Conservation (phyloP, 768 basidiomycete species). For the Phanerochaete carnosa region DNA sequence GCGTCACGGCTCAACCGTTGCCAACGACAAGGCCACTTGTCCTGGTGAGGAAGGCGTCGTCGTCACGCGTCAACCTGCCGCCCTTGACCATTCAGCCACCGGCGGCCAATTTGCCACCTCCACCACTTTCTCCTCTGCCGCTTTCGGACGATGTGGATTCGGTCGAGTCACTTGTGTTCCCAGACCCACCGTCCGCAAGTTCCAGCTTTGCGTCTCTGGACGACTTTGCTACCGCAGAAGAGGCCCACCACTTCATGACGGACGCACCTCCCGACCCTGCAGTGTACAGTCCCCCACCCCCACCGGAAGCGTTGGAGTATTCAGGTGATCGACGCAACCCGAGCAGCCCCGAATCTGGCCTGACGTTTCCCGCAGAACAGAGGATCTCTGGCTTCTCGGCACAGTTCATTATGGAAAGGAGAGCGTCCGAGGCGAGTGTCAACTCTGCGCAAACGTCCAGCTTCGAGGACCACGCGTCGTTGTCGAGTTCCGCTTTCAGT, state of each 20-base stretch:
- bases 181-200: slow-evolving; percentile 20
- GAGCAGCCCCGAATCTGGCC: slow-evolving; percentile 16
- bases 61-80: slow-evolving; percentile 18
- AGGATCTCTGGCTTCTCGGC: neutral
- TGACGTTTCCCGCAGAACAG: neutral
- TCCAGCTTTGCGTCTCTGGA: slow-evolving; percentile 25
- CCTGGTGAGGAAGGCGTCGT: slow-evolving; percentile 24
- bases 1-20: neutral
- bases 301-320: neutral
- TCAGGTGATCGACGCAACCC: slow-evolving; percentile 15
- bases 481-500: neutral
- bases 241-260: slow-evolving; percentile 19
- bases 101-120: slow-evolving; percentile 19
- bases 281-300: neutral
- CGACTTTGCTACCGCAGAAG: slow-evolving; percentile 15
- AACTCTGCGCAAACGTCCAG: slow-evolving; percentile 18
- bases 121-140: slow-evolving; percentile 17
- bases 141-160: slow-evolving; percentile 7
- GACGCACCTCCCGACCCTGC: slow-evolving; percentile 11
- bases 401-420: slow-evolving; percentile 6
- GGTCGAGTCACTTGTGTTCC: slow-evolving; percentile 17
- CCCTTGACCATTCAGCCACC: slow-evolving; percentile 23
- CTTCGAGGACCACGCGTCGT: slow-evolving; percentile 17
- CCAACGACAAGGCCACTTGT: slow-evolving; percentile 17
- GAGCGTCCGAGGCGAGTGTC: slow-evolving; percentile 27